Conservation (phyloP, 306 rosid species). For the Boehmeria nivea region DNA sequence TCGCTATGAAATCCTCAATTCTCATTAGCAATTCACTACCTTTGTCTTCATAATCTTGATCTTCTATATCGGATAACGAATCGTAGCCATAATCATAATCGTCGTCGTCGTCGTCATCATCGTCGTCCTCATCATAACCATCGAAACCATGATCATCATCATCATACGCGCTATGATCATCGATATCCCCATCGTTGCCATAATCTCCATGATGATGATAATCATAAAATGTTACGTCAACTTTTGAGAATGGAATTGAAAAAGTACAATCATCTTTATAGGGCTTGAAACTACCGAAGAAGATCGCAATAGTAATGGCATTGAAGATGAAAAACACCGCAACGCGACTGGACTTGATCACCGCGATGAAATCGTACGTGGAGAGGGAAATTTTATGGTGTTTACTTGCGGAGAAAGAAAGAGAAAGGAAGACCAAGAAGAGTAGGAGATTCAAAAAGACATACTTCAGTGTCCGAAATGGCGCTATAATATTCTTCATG, state of each 20-base stretch:
- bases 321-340: conserved; percentile 20
- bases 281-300: conserved; percentile 15
- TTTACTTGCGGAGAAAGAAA: conserved; percentile 7
- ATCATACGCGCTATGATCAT: not conserved
- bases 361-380: conserved; percentile 16
- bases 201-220: not conserved
- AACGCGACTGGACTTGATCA: conserved; percentile 10
- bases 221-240: not conserved
- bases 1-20: conserved; percentile 32
- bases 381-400: conserved; percentile 14
- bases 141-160: conserved; percentile 12
- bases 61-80: not conserved
- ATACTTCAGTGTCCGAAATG: not conserved
- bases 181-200: not conserved
- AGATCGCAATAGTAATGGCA: conserved; percentile 13
- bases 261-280: conserved; percentile 3
- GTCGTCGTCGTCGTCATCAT: conserved; percentile 13
- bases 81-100: conserved; percentile 1
- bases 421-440: not conserved
- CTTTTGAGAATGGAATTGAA: not conserved
- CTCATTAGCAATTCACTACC: conserved; percentile 24
- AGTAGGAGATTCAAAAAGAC: not conserved
- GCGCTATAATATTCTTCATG: conserved; percentile 12
- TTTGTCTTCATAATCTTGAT: conserved; percentile 14
- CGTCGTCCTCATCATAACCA: conserved; percentile 31